Percentiles rank a stretch among this genome's conserved stretches.
Conservation (phyloP, 495 filamentous ascomycete species). For the Neurospora africana region DNA sequence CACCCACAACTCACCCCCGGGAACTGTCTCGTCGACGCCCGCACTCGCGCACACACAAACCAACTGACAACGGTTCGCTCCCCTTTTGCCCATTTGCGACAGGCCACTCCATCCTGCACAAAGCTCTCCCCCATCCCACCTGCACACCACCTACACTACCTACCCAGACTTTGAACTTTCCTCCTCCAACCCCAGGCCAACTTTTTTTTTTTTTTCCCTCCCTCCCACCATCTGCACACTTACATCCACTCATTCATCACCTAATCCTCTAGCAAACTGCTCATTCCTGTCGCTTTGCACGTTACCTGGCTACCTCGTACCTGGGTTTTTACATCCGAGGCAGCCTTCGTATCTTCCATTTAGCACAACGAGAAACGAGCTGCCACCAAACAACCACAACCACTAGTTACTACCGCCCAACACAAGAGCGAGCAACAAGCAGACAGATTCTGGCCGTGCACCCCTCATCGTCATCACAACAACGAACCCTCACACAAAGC, state of each 20-base stretch:
- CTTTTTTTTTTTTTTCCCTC: constrained; percentile 14
- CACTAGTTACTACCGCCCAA: background rate
- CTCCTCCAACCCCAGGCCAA: constrained; percentile 22
- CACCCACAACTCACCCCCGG: constrained; percentile 4
- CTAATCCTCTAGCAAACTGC: background rate
- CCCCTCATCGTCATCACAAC: background rate
- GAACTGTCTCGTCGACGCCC: background rate
- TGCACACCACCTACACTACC: constrained; percentile 12
- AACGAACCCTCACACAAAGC: background rate
- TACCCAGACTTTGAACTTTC: background rate
- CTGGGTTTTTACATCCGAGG: background rate
- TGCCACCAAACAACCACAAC: background rate
- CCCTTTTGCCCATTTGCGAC: constrained; percentile 12
- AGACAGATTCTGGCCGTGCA: background rate
- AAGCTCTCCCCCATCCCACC: constrained; percentile 17
- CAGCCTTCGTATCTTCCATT: background rate
- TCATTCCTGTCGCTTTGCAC: background rate
- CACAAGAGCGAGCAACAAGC: background rate
- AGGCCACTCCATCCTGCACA: constrained; percentile 7
- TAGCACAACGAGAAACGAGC: background rate
- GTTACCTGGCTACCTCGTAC: background rate
- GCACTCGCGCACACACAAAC: background rate
- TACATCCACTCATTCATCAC: background rate
- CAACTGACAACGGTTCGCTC: background rate
- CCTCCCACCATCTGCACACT: constrained; percentile 1